Percentiles rank a stretch among this genome's conserved stretches.
These are phyloP conservation scores for Amanita muscaria DNA, from an alignment of 768 basidiomycete species.

Conservation along the genomic window DNA sequence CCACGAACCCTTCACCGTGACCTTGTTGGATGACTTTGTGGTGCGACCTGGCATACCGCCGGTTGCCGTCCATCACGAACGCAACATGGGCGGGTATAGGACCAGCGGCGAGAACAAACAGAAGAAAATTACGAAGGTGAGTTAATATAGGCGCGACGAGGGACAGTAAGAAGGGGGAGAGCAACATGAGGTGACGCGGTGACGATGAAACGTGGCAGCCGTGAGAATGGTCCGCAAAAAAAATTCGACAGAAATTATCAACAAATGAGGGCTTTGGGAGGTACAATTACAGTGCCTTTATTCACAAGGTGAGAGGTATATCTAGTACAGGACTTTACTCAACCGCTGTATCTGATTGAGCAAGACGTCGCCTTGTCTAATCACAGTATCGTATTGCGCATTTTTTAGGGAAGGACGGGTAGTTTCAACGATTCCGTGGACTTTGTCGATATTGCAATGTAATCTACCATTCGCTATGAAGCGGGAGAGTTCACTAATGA, in stretches of 20 bases:
- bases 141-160: background rate
- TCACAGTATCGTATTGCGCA: slow-evolving; percentile 86
- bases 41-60: slow-evolving; percentile 72
- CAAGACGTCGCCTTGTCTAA: slow-evolving; percentile 86
- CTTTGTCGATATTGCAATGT: slow-evolving; percentile 87
- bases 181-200: background rate
- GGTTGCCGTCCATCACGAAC: slow-evolving; percentile 97
- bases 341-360: slow-evolving; percentile 82
- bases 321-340: slow-evolving; percentile 74
- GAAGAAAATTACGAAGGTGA: slow-evolving; percentile 35
- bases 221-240: slow-evolving; percentile 1
- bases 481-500: slow-evolving; percentile 72
- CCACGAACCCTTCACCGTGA: slow-evolving; percentile 77
- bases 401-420: slow-evolving; percentile 63
- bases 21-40: slow-evolving; percentile 66
- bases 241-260: no score
- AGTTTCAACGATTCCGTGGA: slow-evolving; percentile 90
- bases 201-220: background rate
- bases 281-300: background rate
- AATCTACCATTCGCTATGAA: slow-evolving; percentile 87
- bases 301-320: background rate
- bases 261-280: no score
- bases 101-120: slow-evolving; percentile 66
- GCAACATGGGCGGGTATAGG: slow-evolving; percentile 87
- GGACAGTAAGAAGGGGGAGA: slow-evolving; percentile 1